A percentile compares a stretch with the other conserved stretches of the same genome.
These are phyloP conservation scores for Coniella lustricola DNA, from an alignment of 2,329 filamentous ascomycete genomes.

Conservation along the genomic window DNA sequence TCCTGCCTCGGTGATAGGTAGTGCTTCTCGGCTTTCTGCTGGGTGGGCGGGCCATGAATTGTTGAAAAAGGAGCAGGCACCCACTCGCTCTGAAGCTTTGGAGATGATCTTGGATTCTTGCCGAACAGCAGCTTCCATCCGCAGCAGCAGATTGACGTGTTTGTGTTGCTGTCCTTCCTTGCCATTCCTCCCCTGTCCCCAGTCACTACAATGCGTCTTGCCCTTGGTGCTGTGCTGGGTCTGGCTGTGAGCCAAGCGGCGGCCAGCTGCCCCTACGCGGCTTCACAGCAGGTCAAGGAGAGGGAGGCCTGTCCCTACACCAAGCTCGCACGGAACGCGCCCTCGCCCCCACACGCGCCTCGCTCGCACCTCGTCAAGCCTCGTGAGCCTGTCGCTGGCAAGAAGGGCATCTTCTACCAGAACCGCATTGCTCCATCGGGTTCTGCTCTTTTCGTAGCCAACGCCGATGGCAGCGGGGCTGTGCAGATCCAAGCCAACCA, in stretches of 20 bases:
- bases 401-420: constrained; percentile 14
- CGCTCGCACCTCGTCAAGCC: neutral
- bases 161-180: neutral
- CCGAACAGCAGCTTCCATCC: no score
- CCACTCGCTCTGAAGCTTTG: no score
- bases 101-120: no score
- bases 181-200: no score
- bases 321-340: neutral
- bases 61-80: no score
- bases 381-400: constrained; percentile 2
- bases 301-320: constrained; percentile 12
- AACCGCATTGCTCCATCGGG: constrained; percentile 19
- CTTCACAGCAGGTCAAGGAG: constrained; percentile 11
- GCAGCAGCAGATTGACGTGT: neutral
- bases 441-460: constrained; percentile 25
- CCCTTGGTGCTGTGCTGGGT: neutral
- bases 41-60: no score
- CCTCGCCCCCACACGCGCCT: neutral
- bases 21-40: no score
- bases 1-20: no score
- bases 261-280: constrained; percentile 8
- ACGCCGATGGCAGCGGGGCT: constrained; percentile 32
- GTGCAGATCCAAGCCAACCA: constrained; percentile 25
- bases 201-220: neutral
- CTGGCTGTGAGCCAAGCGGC: constrained; percentile 1